phyloP scores from a whole-genome alignment of 2,329 filamentous ascomycete species.

The Aspergillus persii region DNA sequence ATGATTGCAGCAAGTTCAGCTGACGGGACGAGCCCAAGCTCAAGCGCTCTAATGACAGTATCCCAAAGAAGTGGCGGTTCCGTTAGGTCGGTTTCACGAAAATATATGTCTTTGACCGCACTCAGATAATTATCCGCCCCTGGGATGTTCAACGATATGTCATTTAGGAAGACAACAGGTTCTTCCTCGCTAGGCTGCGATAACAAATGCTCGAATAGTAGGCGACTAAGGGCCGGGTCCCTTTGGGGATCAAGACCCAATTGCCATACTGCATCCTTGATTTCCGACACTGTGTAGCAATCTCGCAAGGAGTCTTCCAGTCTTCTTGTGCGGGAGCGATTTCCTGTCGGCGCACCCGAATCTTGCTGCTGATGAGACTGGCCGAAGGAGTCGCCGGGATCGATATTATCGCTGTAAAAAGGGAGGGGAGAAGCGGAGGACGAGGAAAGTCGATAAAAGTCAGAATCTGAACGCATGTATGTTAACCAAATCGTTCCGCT shows the following conservation, averaged over 20 bases:
- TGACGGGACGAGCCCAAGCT: conserved; percentile 34
- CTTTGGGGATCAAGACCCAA: conserved; percentile 33
- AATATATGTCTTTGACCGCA: conserved; percentile 26
- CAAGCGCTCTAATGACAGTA: conserved; percentile 29
- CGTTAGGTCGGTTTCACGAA: conserved; percentile 15
- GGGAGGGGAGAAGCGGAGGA: conserved; percentile 17
- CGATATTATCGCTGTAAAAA: conserved; percentile 22
- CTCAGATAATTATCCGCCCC: conserved; percentile 36
- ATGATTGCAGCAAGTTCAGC: conserved; percentile 35
- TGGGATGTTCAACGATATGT: conserved; percentile 35
- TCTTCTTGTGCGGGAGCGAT: conserved; percentile 7
- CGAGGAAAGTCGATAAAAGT: conserved; percentile 16
- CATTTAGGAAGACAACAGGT: conserved; percentile 33
- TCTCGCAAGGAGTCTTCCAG: conserved; percentile 21
- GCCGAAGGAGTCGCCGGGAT: conserved; percentile 8
- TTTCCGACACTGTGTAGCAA: conserved; percentile 26
- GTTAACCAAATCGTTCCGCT: background rate
- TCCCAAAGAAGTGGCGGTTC: conserved; percentile 24
- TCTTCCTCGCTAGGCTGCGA: conserved; percentile 21
- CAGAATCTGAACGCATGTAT: conserved; percentile 12
- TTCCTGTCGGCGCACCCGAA: background rate
- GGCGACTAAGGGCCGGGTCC: conserved; percentile 35
- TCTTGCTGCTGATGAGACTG: background rate
- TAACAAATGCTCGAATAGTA: conserved; percentile 35
- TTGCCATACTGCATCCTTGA: conserved; percentile 26